A percentile compares a stretch with the other conserved stretches of the same genome.
These are phyloP conservation scores for Ophiosphaerella herpotricha DNA, from an alignment of 2,329 filamentous ascomycete genomes.

Conservation along the genomic window DNA sequence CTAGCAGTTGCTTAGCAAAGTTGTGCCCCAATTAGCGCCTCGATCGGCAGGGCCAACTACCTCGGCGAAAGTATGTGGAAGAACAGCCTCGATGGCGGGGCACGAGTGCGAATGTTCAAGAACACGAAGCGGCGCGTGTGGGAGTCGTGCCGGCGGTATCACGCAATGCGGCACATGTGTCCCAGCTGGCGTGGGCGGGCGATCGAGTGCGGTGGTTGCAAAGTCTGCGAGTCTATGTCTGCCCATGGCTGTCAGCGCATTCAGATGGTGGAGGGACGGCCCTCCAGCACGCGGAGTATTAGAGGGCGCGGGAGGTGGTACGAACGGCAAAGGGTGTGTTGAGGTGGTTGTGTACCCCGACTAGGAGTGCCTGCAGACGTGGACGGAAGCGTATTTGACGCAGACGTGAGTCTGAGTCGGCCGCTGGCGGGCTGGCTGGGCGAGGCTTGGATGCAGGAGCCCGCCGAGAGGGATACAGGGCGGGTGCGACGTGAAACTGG, in stretches of 20 bases:
- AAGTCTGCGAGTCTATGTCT: conserved; percentile 29
- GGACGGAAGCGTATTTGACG: conserved; percentile 33
- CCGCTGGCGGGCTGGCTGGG: neutral
- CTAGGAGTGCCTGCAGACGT: conserved; percentile 36
- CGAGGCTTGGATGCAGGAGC: conserved; percentile 18
- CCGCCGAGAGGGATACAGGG: conserved; percentile 7
- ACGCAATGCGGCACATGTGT: conserved; percentile 35
- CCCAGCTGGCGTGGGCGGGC: conserved; percentile 15
- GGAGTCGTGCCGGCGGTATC: conserved; percentile 16
- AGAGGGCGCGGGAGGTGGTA: conserved; percentile 36
- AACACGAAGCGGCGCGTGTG: conserved; percentile 22
- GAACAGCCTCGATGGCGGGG: conserved; percentile 20
- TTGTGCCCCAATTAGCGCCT: conserved; percentile 2
- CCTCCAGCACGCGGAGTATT: conserved; percentile 20
- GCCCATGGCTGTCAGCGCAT: conserved; percentile 40
- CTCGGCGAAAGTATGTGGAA: conserved; percentile 25
- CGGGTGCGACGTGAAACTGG: conserved; percentile 19
- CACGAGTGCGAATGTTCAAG: conserved; percentile 16
- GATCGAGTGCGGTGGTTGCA: conserved; percentile 16
- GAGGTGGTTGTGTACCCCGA: conserved; percentile 30
- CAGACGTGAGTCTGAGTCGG: conserved; percentile 26
- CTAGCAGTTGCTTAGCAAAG: conserved; percentile 32
- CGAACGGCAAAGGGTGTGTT: conserved; percentile 37
- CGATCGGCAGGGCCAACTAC: conserved; percentile 26
- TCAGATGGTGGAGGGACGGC: conserved; percentile 9